phyloP scores from a whole-genome alignment of 176 grass and related monocot species.

The Rhynchospora tenuis region DNA sequence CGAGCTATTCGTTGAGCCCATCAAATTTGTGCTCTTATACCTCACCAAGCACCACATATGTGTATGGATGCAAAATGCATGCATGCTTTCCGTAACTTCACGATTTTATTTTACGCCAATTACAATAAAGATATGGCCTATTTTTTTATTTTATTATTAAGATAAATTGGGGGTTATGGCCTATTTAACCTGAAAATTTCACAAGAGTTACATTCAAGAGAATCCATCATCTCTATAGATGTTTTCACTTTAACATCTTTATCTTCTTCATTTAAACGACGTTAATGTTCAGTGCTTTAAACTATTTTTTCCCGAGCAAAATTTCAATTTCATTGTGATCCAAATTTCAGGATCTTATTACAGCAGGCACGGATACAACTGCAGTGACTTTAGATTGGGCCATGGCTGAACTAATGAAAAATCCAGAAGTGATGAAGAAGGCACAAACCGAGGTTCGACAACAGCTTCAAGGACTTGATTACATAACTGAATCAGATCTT shows the following conservation, averaged over 20 bases:
- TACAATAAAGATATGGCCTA: neutral
- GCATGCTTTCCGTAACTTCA: neutral
- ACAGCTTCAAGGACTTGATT: neutral
- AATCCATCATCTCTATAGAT: neutral
- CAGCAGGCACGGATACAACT: conserved; percentile 14
- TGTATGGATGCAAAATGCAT: neutral
- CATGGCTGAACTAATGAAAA: conserved; percentile 27
- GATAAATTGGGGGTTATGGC: too few relatives aligned
- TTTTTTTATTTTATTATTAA: too few relatives aligned
- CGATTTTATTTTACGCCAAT: neutral
- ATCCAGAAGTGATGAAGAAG: conserved; percentile 8
- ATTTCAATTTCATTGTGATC: neutral
- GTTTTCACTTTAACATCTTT: too few relatives aligned
- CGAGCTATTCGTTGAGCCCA: too few relatives aligned
- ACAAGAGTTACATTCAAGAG: neutral
- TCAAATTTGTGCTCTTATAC: neutral
- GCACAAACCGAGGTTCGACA: conserved; percentile 10
- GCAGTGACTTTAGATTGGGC: neutral
- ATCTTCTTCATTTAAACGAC: too few relatives aligned
- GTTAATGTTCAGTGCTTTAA: too few relatives aligned
- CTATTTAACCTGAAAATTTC: neutral
- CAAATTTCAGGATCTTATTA: conserved; percentile 21
- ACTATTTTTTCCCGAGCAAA: neutral
- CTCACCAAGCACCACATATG: neutral
- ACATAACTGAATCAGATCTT: neutral